Percentiles rank a stretch among this genome's conserved stretches.
phyloP scores from a whole-genome alignment of 768 basidiomycete species.

The Nidula microcarpa region DNA sequence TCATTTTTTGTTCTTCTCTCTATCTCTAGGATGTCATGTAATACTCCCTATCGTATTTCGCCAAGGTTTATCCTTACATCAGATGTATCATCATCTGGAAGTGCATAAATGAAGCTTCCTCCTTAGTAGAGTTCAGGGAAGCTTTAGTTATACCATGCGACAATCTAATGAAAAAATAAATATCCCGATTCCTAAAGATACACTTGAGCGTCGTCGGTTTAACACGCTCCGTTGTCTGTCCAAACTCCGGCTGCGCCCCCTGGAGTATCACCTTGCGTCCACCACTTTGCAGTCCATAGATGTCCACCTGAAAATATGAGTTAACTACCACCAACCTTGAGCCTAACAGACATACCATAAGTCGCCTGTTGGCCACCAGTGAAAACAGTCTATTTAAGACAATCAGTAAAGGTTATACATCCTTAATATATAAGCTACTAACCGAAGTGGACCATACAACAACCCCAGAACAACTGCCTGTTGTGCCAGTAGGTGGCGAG shows the following conservation, averaged over 20 bases:
- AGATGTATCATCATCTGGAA: too few species aligned
- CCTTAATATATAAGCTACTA: constrained; percentile 2
- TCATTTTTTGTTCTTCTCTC: constrained; percentile 1
- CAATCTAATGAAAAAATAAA: too few species aligned
- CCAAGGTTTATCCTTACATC: too few species aligned
- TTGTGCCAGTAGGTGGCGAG: constrained; percentile 14
- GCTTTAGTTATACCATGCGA: too few species aligned
- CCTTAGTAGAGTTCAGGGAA: too few species aligned
- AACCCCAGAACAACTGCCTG: constrained; percentile 36
- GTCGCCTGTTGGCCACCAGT: constrained; percentile 40
- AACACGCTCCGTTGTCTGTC: constrained; percentile 48
- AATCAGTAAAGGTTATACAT: not conserved
- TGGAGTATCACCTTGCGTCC: constrained; percentile 57
- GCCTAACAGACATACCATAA: constrained; percentile 31
- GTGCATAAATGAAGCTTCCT: too few species aligned
- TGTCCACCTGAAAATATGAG: constrained; percentile 31
- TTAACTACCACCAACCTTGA: not conserved
- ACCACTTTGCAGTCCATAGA: constrained; percentile 63
- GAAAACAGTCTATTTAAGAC: constrained; percentile 32
- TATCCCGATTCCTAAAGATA: too few species aligned
- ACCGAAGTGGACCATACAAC: constrained; percentile 47
- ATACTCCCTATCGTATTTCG: not conserved
- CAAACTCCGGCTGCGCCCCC: constrained; percentile 54
- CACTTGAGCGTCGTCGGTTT: constrained; percentile 2
- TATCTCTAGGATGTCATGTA: not conserved